phyloP scores from a whole-genome alignment of 352 stramenopile species.

The Phytophthora capsici region DNA sequence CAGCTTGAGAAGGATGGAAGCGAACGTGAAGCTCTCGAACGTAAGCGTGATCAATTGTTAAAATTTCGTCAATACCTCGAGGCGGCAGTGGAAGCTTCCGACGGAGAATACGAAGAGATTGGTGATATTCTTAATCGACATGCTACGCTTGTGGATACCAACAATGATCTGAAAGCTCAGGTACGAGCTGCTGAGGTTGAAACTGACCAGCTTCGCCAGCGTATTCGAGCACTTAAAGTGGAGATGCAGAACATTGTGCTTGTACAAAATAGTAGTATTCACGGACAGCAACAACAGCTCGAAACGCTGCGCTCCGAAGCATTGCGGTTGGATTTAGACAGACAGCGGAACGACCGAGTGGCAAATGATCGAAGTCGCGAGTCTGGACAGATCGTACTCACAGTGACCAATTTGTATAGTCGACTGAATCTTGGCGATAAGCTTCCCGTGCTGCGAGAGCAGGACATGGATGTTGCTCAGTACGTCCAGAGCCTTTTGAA shows the following conservation, averaged over 20 bases:
- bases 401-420: constrained; percentile 92
- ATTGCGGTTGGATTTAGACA: constrained; percentile 84
- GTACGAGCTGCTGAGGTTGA: constrained; percentile 71
- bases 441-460: constrained; percentile 72
- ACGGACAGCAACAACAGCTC: constrained; percentile 82
- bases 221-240: constrained; percentile 77
- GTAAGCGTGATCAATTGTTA: constrained; percentile 80
- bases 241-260: constrained; percentile 87
- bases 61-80: constrained; percentile 90
- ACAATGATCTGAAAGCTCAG: constrained; percentile 86
- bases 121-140: constrained; percentile 87
- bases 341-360: constrained; percentile 73
- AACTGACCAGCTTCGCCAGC: constrained; percentile 79
- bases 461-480: constrained; percentile 75
- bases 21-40: constrained; percentile 73
- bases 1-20: constrained; percentile 78
- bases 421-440: constrained; percentile 81
- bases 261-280: constrained; percentile 87
- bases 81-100: constrained; percentile 78
- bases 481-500: constrained; percentile 83
- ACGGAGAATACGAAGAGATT: constrained; percentile 88
- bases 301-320: constrained; percentile 78
- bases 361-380: constrained; percentile 87
- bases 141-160: constrained; percentile 87
- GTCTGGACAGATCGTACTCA: constrained; percentile 90